Conservation (phyloP, 805 yeast genomes). For the Schwanniomyces vanrijiae region DNA sequence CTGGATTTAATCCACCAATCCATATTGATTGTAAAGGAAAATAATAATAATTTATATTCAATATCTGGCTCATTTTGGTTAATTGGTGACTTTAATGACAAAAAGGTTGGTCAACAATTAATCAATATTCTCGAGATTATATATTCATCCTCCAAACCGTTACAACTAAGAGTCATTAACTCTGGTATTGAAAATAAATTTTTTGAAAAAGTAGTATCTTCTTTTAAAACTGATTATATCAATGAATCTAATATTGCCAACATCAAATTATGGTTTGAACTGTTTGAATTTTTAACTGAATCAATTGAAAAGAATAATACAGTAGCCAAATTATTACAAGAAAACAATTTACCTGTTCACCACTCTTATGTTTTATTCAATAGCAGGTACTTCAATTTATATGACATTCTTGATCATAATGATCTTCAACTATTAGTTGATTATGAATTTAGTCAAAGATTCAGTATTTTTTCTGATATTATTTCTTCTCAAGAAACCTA, state of each 20-base stretch:
- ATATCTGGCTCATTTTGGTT: slow-evolving; percentile 54
- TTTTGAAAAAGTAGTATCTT: neutral
- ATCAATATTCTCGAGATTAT: slow-evolving; percentile 28
- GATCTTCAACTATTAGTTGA: slow-evolving; percentile 41
- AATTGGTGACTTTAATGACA: slow-evolving; percentile 54
- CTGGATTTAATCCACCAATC: slow-evolving; percentile 25
- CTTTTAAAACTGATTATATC: neutral
- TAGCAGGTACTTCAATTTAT: slow-evolving; percentile 50
- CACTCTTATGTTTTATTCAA: slow-evolving; percentile 47
- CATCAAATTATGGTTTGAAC: neutral
- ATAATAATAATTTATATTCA: slow-evolving; percentile 25
- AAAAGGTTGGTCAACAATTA: slow-evolving; percentile 44
- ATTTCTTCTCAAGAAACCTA: slow-evolving; percentile 25
- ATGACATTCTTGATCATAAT: slow-evolving; percentile 15
- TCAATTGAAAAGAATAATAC: slow-evolving; percentile 1
- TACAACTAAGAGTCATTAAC: neutral
- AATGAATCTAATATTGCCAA: neutral
- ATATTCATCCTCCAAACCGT: neutral
- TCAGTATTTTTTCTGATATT: slow-evolving; percentile 30
- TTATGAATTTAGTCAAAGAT: slow-evolving; percentile 49
- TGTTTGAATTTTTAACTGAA: neutral
- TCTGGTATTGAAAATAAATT: neutral
- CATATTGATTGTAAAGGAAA: slow-evolving; percentile 15
- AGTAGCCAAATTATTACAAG: slow-evolving; percentile 20
- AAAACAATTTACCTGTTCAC: slow-evolving; percentile 29